phyloP scores from a whole-genome alignment of 176 grass and related monocot genomes.

The Aechmea fasciata region DNA sequence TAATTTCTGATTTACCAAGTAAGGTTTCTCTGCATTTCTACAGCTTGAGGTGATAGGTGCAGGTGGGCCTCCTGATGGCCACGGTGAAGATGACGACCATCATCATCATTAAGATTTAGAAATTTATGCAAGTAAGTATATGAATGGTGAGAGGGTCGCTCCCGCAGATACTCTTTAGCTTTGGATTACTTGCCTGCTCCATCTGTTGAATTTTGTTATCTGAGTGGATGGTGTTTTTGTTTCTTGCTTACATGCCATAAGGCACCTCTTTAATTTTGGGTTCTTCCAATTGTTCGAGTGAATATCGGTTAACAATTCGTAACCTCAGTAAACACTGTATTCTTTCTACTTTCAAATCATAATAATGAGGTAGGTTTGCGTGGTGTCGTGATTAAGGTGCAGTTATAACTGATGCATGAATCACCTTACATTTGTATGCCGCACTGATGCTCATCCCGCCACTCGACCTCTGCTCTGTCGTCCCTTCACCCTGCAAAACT shows the following conservation, averaged over 20 bases:
- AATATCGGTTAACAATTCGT: neutral
- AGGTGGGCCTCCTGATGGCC: conserved; percentile 69
- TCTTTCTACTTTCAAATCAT: too few species aligned
- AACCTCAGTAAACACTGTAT: too few species aligned
- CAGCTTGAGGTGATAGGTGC: conserved; percentile 91
- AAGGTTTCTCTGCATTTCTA: conserved; percentile 16
- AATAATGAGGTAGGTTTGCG: neutral
- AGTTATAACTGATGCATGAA: neutral
- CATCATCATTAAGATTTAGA: conserved; percentile 30
- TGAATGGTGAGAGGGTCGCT: neutral
- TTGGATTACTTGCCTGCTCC: neutral
- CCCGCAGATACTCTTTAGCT: neutral
- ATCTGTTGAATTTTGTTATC: neutral
- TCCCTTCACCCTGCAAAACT: too few species aligned
- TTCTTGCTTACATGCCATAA: neutral
- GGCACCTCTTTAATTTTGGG: neutral
- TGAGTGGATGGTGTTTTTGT: neutral
- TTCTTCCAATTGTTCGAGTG: neutral
- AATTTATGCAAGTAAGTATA: neutral
- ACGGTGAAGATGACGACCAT: conserved; percentile 33
- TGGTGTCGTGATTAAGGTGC: neutral
- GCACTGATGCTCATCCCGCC: too few species aligned
- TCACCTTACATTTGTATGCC: neutral
- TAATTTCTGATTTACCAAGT: conserved; percentile 7
- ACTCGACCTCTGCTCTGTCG: too few species aligned